Base-by-base conservation (phyloP, 345 rosid species). In the Hibiscus tridactylites region DNA sequence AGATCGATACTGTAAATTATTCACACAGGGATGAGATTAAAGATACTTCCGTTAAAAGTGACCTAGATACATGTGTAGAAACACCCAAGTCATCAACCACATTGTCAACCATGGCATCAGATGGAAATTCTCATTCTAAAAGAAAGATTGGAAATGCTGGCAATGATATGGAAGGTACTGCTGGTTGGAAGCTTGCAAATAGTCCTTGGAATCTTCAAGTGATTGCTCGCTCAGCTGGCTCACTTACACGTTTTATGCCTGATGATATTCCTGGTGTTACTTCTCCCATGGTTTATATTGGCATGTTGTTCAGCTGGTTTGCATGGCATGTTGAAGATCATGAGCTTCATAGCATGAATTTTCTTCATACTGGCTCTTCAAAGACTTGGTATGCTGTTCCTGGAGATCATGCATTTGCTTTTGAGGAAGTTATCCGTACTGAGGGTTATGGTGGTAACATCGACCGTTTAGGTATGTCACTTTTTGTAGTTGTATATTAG, bases 311-410 rank as follows among this genome's bases (percentile, higher is more conserved):
- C 78, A 96, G 98, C 86, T 96, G 99, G 99, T 96, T 96, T 86
- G 99, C 99, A 65, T 96, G 99, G 98, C 99, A 92, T 74, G 97
- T 96, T 76, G 99, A 96, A 81, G 99, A 96, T 85, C 99, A 96
- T 61, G 99, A 96, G 75, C 97, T 96, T 80, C 98, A 92, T 78
- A 92, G 98, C 84, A 83, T 96, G 95, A 96, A 96, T 79, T 96
- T 89, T 82, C 98, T 96, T 77, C 99, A 96, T 79, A 87, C 86
- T 76, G 98, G 99, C 72, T 86, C 95, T 65, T 84, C 95, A 28
- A 96, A 96, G 85, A 92, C 99, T 58, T 96, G 97, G 99, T 96
- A 92, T 75, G 85, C 99, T 71, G 90, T 96, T 77, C 98, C 98
- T 31, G 89, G 90, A 79, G 98, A 91, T 77, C 85, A 88, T 84